A percentile compares a stretch with the other conserved stretches of the same genome.
phyloP scores from a whole-genome alignment of 2,329 filamentous ascomycete genomes.

The Exophiala sp. region DNA sequence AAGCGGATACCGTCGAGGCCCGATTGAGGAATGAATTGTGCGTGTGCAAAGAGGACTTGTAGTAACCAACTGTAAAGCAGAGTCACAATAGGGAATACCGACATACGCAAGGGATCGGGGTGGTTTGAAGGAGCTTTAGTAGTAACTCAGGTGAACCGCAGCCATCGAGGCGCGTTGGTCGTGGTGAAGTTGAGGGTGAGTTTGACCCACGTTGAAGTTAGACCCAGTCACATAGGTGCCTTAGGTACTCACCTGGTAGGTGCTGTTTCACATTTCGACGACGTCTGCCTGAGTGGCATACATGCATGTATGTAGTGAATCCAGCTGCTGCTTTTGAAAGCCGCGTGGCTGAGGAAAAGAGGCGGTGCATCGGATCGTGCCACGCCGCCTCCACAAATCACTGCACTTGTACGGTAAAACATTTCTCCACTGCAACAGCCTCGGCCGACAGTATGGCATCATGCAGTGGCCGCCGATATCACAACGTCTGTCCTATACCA shows the following conservation, averaged over 20 bases:
- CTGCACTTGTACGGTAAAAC: not conserved
- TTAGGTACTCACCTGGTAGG: too few species aligned
- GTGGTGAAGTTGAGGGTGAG: constrained; percentile 2
- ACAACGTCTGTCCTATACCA: too few species aligned
- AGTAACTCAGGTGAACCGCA: not conserved
- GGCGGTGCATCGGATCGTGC: not conserved
- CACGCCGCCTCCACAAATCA: too few species aligned
- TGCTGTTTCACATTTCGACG: not conserved
- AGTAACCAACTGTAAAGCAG: constrained; percentile 31
- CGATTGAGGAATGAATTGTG: constrained; percentile 14
- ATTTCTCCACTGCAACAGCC: not conserved
- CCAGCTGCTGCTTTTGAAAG: not conserved
- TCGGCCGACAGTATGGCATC: constrained; percentile 1
- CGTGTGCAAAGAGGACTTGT: constrained; percentile 29
- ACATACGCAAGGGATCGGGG: constrained; percentile 3
- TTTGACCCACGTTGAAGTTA: not conserved
- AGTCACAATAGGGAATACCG: constrained; percentile 18
- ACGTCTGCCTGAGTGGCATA: constrained; percentile 9
- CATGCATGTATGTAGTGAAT: not conserved
- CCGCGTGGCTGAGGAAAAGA: not conserved
- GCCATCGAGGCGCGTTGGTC: not conserved
- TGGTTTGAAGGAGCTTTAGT: not conserved
- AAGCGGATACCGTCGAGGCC: constrained; percentile 1
- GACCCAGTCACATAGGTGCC: too few species aligned
- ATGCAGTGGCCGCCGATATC: too few species aligned